Conservation (phyloP, 2,329 filamentous ascomycete genomes). For the Pseudopithomyces maydicus region DNA sequence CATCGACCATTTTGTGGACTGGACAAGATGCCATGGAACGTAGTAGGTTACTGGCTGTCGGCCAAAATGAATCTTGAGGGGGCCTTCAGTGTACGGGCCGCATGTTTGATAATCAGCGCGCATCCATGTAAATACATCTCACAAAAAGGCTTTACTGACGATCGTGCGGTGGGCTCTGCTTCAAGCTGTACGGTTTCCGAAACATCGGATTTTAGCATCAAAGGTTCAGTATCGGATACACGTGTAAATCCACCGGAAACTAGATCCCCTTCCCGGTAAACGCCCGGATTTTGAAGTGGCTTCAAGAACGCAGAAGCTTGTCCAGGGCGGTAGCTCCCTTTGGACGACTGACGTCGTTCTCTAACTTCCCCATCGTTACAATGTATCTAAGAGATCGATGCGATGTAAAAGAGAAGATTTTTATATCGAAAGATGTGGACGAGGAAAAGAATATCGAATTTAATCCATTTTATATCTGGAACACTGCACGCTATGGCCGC, state of each 20-base stretch:
- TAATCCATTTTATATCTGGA: slow-evolving; percentile 1
- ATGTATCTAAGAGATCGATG: background rate
- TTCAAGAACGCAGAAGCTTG: no score
- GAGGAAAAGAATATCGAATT: background rate
- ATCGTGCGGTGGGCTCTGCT: background rate
- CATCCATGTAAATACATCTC: no score
- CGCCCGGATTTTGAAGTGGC: no score
- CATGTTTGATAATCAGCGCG: slow-evolving; percentile 1
- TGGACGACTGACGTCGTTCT: slow-evolving; percentile 1
- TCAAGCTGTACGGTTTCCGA: background rate
- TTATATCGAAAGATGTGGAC: background rate
- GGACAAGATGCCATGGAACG: slow-evolving; percentile 4
- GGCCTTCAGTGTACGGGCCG: slow-evolving; percentile 2
- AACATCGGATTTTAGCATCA: background rate
- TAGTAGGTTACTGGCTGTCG: background rate
- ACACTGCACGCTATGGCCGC: background rate
- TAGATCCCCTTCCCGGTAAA: background rate
- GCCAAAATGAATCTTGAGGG: slow-evolving; percentile 3
- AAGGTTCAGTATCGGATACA: background rate
- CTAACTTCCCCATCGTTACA: background rate
- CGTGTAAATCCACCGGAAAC: background rate
- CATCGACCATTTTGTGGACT: background rate
- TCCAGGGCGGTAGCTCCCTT: background rate
- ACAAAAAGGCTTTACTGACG: background rate
- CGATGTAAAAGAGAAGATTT: background rate